Evolutionary conservation across 1,139 yeast genomes (phyloP), one percentile per base, ranked within the genome.

Genomic region (Yamadazyma atlantica): DNA sequence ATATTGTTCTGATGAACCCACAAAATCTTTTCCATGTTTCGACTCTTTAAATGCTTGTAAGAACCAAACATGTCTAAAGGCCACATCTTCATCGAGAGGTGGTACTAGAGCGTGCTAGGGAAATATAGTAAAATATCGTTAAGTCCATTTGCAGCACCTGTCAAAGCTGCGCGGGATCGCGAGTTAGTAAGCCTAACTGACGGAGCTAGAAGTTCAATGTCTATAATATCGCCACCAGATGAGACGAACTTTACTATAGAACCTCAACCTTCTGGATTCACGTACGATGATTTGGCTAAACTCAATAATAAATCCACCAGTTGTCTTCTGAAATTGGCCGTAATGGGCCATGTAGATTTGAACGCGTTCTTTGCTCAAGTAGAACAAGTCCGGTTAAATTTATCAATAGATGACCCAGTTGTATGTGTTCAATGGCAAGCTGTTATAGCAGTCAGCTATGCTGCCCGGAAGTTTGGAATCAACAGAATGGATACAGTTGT

Each of bases 301-400:
- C 60, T 85, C n/a, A 66, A 70, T 36, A 68, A 75, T 36, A 62
- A 66, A 1, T 44, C 54, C 3, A 60, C 55, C 14, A 65, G 88
- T 2, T 81, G 74, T 54, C 50, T 53, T 5, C 82, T 90, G 49
- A 89, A 92, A 2, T 62, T 92, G n/a, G 72, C 96, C 0, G 85
- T 85, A 12, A 76, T 92, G 33, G 90, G 85, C 3, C 94, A 89
- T 50, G 75, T 92, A 27, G 98, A 92, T 61, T 75, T 88, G 48
- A 95, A 92, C 62, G 97, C 97, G 11, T 92, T 90, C 60, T 92
- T 86, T 61, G 95, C 98, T 0, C 98, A 92, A 54, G 94, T 85
- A 26, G 97, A 92, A 53, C 94, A 85, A 51, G 68, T 86, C 6
- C 64, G 97, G 32, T 69, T 88, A 17, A 82, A 82, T 0, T 62